A percentile compares a stretch with the other conserved stretches of the same genome.
These are phyloP conservation scores for Pseudozyma sp. DNA, from an alignment of 1,284 basidiomycete species.

Conservation along the genomic window DNA sequence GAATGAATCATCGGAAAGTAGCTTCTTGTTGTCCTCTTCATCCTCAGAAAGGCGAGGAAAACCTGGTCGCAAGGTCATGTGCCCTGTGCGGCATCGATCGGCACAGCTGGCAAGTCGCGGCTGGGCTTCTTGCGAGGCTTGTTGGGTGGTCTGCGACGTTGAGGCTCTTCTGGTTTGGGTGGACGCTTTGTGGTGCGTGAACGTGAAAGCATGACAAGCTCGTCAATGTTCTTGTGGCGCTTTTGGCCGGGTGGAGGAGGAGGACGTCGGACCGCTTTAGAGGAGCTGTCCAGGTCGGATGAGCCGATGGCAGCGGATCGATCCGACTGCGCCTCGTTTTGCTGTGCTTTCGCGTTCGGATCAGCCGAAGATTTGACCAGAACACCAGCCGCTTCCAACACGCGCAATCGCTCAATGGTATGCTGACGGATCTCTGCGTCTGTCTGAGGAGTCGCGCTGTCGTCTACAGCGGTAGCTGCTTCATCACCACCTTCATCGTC, in stretches of 20 bases:
- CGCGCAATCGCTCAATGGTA: constrained; percentile 80
- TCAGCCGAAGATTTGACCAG: constrained; percentile 74
- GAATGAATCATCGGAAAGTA: too few species aligned
- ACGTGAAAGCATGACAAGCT: constrained; percentile 46
- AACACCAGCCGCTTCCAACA: constrained; percentile 87
- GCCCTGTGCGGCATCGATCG: constrained; percentile 1
- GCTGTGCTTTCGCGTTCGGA: neutral
- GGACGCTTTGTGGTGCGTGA: constrained; percentile 35
- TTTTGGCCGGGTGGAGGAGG: constrained; percentile 48
- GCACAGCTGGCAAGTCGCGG: constrained; percentile 49
- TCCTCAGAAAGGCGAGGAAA: too few species aligned
- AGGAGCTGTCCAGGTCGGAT: constrained; percentile 3
- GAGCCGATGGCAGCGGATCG: neutral
- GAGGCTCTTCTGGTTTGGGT: constrained; percentile 47
- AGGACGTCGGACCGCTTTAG: constrained; percentile 32
- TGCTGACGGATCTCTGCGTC: constrained; percentile 75
- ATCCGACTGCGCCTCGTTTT: neutral
- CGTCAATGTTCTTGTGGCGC: constrained; percentile 43
- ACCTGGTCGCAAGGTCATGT: too few species aligned
- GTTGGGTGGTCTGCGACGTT: constrained; percentile 39
- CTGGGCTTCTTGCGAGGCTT: constrained; percentile 36
- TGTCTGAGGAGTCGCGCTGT: constrained; percentile 60
- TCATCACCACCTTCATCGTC: constrained; percentile 65
- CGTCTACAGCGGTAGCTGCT: constrained; percentile 18
- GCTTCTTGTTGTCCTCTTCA: too few species aligned